Conservation (phyloP, 2,329 filamentous ascomycete genomes). For the Mycogone perniciosa region DNA sequence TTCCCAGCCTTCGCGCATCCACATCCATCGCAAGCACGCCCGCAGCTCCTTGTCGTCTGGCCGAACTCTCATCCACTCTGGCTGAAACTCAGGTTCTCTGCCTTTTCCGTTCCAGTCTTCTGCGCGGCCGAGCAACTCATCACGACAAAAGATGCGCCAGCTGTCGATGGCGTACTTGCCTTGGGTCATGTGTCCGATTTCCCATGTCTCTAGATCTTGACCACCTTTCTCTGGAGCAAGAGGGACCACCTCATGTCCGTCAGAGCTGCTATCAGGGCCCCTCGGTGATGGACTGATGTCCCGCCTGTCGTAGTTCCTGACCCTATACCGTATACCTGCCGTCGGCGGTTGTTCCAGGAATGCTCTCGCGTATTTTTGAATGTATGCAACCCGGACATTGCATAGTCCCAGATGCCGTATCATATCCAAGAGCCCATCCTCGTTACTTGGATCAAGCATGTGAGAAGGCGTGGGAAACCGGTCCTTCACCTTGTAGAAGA, state of each 20-base stretch:
- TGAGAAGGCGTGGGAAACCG: conserved; percentile 60
- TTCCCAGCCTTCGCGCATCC: conserved; percentile 77
- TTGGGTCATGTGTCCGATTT: conserved; percentile 78
- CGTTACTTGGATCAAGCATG: conserved; percentile 49
- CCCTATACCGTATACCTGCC: conserved; percentile 47
- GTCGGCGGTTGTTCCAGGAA: conserved; percentile 62
- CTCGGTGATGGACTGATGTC: conserved; percentile 21
- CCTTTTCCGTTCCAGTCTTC: conserved; percentile 59
- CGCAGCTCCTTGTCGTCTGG: conserved; percentile 84
- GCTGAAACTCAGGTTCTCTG: conserved; percentile 54
- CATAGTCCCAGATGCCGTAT: conserved; percentile 68
- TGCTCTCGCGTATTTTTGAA: conserved; percentile 62
- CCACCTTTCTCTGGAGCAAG: neutral
- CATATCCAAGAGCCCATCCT: conserved; percentile 48
- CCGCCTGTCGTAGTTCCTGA: conserved; percentile 41
- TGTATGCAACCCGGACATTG: conserved; percentile 57
- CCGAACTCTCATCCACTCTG: conserved; percentile 84
- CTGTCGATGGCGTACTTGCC: conserved; percentile 81
- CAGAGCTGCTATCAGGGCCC: neutral
- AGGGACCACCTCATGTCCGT: conserved; percentile 6
- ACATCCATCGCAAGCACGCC: conserved; percentile 84
- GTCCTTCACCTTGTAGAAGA: conserved; percentile 62
- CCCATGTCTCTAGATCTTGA: conserved; percentile 52
- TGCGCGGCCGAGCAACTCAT: conserved; percentile 62
- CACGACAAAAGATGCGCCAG: conserved; percentile 90